Percentiles rank a stretch among this genome's conserved stretches.
phyloP scores from a whole-genome alignment of 2,329 filamentous ascomycete genomes.

The Colletotrichum siamense region DNA sequence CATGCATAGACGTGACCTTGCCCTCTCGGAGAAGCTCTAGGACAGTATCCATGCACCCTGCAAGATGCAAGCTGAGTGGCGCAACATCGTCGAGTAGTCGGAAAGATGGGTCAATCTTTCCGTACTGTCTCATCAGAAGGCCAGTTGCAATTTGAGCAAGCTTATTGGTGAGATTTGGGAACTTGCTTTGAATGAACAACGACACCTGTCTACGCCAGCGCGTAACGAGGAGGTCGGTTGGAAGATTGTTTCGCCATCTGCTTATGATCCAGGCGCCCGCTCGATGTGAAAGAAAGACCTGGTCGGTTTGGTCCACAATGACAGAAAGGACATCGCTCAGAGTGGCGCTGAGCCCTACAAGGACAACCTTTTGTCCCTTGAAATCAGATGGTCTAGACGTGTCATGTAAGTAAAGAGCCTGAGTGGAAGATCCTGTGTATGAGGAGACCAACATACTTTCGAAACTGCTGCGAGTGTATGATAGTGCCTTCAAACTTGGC shows the following conservation, averaged over 20 bases:
- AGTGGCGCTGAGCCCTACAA: conserved; percentile 49
- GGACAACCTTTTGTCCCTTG: conserved; percentile 44
- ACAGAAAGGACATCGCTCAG: conserved; percentile 38
- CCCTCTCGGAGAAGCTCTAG: conserved; percentile 30
- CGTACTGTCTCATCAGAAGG: conserved; percentile 10
- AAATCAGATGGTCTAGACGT: conserved; percentile 34
- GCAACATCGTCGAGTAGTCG: conserved; percentile 24
- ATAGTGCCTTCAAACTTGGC: conserved; percentile 42
- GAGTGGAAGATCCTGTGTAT: background rate
- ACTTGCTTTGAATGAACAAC: conserved; percentile 30
- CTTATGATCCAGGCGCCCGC: conserved; percentile 41
- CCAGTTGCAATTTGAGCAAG: conserved; percentile 14
- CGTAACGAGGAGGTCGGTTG: conserved; percentile 38
- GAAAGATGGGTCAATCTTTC: conserved; percentile 34
- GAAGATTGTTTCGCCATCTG: conserved; percentile 34
- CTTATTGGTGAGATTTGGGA: background rate
- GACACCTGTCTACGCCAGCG: conserved; percentile 34
- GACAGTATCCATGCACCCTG: conserved; percentile 31
- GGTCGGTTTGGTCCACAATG: conserved; percentile 37
- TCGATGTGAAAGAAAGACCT: conserved; percentile 47
- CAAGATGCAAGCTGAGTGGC: conserved; percentile 23
- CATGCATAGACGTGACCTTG: conserved; percentile 30
- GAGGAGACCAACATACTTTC: conserved; percentile 27
- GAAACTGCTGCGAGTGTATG: conserved; percentile 43
- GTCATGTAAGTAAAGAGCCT: fast-evolving